phyloP scores from a whole-genome alignment of 2,329 filamentous ascomycete species.

The Arthrobotrys sinensis region DNA sequence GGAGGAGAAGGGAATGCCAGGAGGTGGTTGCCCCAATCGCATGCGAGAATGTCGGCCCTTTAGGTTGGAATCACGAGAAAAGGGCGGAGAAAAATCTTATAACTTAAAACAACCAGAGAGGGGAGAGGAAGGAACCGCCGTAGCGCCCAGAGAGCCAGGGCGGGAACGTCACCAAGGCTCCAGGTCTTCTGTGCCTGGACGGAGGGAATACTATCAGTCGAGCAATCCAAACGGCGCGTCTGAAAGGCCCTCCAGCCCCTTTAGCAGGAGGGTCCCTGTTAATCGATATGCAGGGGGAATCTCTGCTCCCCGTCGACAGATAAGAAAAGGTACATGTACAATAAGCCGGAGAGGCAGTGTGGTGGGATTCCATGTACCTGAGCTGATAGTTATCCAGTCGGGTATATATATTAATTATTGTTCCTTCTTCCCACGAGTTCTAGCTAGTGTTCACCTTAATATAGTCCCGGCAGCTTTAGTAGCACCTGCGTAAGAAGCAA shows the following conservation, averaged over 20 bases:
- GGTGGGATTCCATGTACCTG: background rate
- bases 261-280: constrained; percentile 55
- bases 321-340: constrained; percentile 37
- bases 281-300: constrained; percentile 59
- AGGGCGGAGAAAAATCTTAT: constrained; percentile 49
- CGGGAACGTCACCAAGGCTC: constrained; percentile 47
- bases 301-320: constrained; percentile 50
- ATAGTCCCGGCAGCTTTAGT: constrained; percentile 31
- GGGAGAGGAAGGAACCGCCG: constrained; percentile 42
- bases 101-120: constrained; percentile 57
- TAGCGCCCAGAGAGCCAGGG: constrained; percentile 47
- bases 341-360: background rate
- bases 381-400: constrained; percentile 25
- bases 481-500: constrained; percentile 46
- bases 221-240: constrained; percentile 52
- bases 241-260: constrained; percentile 49
- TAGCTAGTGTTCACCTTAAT: constrained; percentile 20
- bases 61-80: constrained; percentile 58
- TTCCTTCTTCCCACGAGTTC: constrained; percentile 20
- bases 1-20: constrained; percentile 51
- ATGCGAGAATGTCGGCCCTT: constrained; percentile 46
- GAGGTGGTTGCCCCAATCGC: constrained; percentile 48
- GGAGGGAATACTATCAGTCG: constrained; percentile 5
- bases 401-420: constrained; percentile 27
- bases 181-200: constrained; percentile 5